These are phyloP conservation scores for Cladosporium halotolerans DNA, from an alignment of 2,329 filamentous ascomycete genomes.

Conservation along the genomic window DNA sequence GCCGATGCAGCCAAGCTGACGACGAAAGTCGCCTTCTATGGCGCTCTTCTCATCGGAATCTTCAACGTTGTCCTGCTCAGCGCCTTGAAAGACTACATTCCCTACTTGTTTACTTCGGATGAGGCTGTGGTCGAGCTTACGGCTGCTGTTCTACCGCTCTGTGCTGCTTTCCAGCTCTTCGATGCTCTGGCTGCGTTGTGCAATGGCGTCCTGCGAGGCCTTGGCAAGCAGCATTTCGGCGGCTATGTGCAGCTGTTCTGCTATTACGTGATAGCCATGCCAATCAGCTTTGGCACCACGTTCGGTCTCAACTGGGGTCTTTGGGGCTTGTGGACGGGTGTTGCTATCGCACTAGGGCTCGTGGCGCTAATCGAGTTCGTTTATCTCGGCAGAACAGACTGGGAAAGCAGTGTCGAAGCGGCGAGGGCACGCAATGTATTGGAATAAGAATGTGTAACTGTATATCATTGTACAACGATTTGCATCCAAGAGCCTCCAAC, in stretches of 20 bases:
- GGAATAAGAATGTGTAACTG: not conserved
- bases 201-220: conserved; percentile 76
- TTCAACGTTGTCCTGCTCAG: conserved; percentile 69
- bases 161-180: conserved; percentile 82
- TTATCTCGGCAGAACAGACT: conserved; percentile 49
- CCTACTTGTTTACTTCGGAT: conserved; percentile 65
- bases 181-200: conserved; percentile 73
- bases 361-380: conserved; percentile 49
- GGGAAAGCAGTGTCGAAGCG: conserved; percentile 52
- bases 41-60: conserved; percentile 63
- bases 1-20: conserved; percentile 71
- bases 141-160: conserved; percentile 65
- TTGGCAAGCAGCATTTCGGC: conserved; percentile 81
- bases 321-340: conserved; percentile 65
- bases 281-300: conserved; percentile 69
- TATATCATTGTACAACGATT: no score
- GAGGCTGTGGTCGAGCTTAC: conserved; percentile 60
- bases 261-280: conserved; percentile 79
- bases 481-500: no score
- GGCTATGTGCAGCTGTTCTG: conserved; percentile 80
- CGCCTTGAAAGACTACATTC: conserved; percentile 65
- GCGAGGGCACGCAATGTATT: conserved; percentile 47
- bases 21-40: conserved; percentile 65
- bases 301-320: conserved; percentile 73
- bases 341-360: conserved; percentile 56